A percentile compares a stretch with the other conserved stretches of the same genome.
Conservation (phyloP, 2,329 filamentous ascomycete genomes). For the Lasiodiplodia hormozganensis region DNA sequence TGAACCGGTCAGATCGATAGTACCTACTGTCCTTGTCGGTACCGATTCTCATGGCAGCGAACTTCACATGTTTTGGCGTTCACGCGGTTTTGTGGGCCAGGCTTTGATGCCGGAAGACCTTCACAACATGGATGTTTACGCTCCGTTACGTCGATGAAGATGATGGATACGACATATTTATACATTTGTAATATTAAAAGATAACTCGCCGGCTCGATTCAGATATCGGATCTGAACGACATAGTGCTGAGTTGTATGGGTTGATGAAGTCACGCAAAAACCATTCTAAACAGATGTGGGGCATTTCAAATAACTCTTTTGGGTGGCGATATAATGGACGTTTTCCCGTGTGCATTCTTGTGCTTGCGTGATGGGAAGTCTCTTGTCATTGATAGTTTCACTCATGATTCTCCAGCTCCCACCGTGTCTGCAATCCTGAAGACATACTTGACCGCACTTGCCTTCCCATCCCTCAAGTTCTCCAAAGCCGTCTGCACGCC, state of each 20-base stretch:
- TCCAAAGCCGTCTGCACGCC: slow-evolving; percentile 38
- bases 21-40: background rate
- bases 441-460: slow-evolving; percentile 42
- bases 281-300: no score
- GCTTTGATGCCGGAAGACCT: background rate
- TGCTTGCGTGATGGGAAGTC: background rate
- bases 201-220: background rate
- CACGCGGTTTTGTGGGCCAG: background rate
- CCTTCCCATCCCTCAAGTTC: slow-evolving; percentile 40
- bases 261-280: no score
- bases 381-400: background rate
- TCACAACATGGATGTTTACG: background rate
- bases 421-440: slow-evolving; percentile 35
- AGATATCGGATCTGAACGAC: background rate
- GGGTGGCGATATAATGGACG: no score
- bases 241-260: no score
- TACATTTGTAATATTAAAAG: background rate
- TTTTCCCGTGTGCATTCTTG: background rate
- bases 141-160: background rate
- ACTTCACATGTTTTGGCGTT: background rate
- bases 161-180: background rate
- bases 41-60: background rate
- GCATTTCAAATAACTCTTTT: no score
- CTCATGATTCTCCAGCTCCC: slow-evolving; percentile 33
- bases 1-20: background rate